Base-by-base conservation (phyloP, 345 rosid species). In the Eucalyptus tenuipes region DNA sequence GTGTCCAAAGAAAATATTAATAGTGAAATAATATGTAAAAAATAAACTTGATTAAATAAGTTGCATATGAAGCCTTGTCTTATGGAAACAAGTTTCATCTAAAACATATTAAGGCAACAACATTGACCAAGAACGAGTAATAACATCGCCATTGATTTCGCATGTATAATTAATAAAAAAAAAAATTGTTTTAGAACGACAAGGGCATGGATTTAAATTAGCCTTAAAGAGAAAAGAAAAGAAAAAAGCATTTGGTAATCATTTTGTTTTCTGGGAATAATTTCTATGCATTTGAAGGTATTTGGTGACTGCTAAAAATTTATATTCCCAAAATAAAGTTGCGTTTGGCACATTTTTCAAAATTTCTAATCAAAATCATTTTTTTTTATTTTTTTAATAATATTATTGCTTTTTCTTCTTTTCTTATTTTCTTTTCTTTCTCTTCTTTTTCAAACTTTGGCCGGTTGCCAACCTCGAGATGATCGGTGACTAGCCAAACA, bases 391-490 rank as follows among this genome's bases (percentile, higher is more conserved):
- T 49, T 16, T 16, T 6, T 0, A 16, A 52, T 18, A 18, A 52
- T 52, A 17, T 52, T 52, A 52, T 52, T 52, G 18, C 24, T 52
- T 52, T 52, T 52, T 14, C 1, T 14, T 49, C 0, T 5, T 49
- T 14, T 7, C 10, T 18, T 18, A 0, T 52, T 18, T 18, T 52
- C 4, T 52, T 52, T 52, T 52, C 10, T 18, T 2, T 52, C 10
- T 52, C 25, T 52, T 7, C 1, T 52, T 52, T 20, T 52, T 52
- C 24, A 52, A 52, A 20, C 25, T 52, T 52, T 20, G 10, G 57
- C 25, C 1, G 0, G 2, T 52, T 0, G 0, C 2, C 0, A 0
- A 24, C 10, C 5, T 52, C 1, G 2, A 52, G 10, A 52, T 52
- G 57, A 52, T 5, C 1, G 2, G 10, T 2, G 9, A 20, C 8